A percentile compares a stretch with the other conserved stretches of the same genome.
These are phyloP conservation scores for Paecilomyces niveus DNA, from an alignment of 2,329 filamentous ascomycete genomes.

Conservation along the genomic window DNA sequence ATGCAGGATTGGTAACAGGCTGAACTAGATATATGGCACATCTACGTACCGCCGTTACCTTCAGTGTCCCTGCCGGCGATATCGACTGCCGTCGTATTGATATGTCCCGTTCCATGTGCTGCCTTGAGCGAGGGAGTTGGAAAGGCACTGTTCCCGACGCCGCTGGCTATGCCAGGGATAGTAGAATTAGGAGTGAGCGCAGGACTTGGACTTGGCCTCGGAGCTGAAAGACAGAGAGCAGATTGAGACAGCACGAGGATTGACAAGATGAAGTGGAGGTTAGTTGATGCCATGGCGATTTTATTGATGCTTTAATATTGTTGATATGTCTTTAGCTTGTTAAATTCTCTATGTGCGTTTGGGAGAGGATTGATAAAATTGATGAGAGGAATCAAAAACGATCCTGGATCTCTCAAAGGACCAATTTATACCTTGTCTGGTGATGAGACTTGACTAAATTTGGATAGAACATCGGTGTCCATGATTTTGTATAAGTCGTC, in stretches of 20 bases:
- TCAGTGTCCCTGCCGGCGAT: background rate
- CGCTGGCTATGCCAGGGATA: background rate
- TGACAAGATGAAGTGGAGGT: background rate
- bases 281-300: background rate
- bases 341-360: background rate
- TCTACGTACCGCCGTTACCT: background rate
- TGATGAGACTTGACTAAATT: background rate
- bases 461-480: background rate
- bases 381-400: background rate
- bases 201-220: background rate
- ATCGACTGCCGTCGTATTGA: background rate
- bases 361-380: background rate
- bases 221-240: background rate
- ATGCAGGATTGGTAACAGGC: background rate
- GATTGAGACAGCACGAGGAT: background rate
- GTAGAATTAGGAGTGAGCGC: background rate
- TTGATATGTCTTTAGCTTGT: background rate
- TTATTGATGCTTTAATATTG: background rate
- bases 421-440: background rate
- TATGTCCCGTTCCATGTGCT: background rate
- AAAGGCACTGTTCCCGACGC: background rate
- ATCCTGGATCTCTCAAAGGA: background rate
- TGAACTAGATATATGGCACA: background rate
- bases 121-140: background rate
- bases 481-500: background rate